Percentiles rank a stretch among this genome's conserved stretches.
Conservation (phyloP, 768 basidiomycete genomes). For the Suillus subluteus region DNA sequence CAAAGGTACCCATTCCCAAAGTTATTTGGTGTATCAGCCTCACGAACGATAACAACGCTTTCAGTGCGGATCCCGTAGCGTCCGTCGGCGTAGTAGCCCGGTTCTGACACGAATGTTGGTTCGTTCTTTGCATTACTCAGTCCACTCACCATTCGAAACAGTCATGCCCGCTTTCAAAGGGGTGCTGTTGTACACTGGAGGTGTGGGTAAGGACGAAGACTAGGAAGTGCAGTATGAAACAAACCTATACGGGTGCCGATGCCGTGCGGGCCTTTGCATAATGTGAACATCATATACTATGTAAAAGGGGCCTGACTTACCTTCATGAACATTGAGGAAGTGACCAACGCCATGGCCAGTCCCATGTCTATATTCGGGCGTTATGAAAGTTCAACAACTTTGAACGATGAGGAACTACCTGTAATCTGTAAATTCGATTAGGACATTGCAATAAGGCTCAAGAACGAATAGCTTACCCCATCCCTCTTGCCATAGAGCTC, state of each 20-base stretch:
- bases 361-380: conserved; percentile 60
- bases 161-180: conserved; percentile 86
- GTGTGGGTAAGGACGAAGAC: not conserved
- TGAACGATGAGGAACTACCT: conserved; percentile 39
- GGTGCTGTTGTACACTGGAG: conserved; percentile 65
- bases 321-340: conserved; percentile 94
- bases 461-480: conserved; percentile 54
- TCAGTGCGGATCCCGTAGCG: conserved; percentile 93
- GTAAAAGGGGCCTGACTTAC: conserved; percentile 21
- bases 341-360: conserved; percentile 96
- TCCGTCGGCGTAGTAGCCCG: conserved; percentile 92
- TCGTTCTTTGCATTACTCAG: not conserved
- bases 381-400: not conserved
- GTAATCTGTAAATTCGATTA: conserved; percentile 48
- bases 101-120: conserved; percentile 50
- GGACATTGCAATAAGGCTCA: conserved; percentile 6
- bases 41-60: conserved; percentile 79
- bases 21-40: conserved; percentile 69
- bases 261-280: conserved; percentile 54
- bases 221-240: conserved; percentile 10
- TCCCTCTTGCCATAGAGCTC: conserved; percentile 84
- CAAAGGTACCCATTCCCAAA: conserved; percentile 86
- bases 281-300: conserved; percentile 10
- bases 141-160: conserved; percentile 72
- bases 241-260: conserved; percentile 48